Conservation (phyloP, 225 moss, liverwort and hornwort genomes). For the Asterella californica region DNA sequence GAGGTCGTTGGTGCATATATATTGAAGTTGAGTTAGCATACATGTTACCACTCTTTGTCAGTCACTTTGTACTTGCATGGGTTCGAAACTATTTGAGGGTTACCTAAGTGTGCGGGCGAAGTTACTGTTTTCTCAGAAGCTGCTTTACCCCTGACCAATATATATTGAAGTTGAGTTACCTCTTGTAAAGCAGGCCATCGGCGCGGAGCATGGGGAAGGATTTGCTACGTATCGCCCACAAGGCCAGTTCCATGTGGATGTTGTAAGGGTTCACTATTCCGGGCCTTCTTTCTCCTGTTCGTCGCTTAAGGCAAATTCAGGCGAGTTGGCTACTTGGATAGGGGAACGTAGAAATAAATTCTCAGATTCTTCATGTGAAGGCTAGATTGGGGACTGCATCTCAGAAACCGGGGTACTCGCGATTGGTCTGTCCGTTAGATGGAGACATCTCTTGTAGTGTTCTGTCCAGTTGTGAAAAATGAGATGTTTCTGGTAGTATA, state of each 20-base stretch:
- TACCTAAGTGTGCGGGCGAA: neutral
- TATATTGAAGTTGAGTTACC: too few relatives aligned
- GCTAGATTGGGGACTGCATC: neutral
- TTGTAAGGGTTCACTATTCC: constrained; percentile 31
- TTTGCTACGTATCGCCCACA: constrained; percentile 79
- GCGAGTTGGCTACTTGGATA: neutral
- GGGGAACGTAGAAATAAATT: neutral
- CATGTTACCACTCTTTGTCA: neutral
- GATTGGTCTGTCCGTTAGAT: neutral
- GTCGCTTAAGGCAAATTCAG: neutral
- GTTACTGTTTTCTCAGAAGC: too few relatives aligned
- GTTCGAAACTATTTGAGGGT: neutral
- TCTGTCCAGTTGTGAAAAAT: too few relatives aligned
- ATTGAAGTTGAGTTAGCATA: neutral
- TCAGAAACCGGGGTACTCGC: neutral
- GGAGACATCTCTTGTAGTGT: neutral
- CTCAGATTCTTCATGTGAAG: neutral
- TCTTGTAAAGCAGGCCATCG: constrained; percentile 54
- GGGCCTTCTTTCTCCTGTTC: neutral
- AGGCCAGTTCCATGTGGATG: constrained; percentile 86
- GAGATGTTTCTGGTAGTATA: too few relatives aligned
- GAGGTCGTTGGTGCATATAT: neutral
- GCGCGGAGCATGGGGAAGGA: constrained; percentile 95
- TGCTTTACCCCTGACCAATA: too few relatives aligned
- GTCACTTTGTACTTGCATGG: neutral